Percentiles rank a stretch among this genome's conserved stretches.
These are phyloP conservation scores for Craterostigma plantagineum DNA, from an alignment of 257 asterid species.

Conservation along the genomic window DNA sequence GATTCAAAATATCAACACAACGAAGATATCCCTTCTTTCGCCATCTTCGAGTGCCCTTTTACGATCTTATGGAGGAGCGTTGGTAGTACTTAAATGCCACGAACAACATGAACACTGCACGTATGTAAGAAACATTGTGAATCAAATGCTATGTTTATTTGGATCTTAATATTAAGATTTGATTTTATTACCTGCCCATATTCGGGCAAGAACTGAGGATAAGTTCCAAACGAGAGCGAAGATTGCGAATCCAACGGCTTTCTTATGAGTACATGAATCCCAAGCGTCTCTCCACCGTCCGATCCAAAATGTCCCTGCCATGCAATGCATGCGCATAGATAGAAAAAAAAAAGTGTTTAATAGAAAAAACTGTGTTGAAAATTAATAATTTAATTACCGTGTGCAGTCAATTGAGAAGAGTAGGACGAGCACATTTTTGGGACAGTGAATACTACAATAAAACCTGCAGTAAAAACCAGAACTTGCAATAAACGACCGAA, in stretches of 20 bases:
- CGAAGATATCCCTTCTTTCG: too few species aligned
- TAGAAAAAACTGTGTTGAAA: neutral
- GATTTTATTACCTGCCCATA: conserved; percentile 60
- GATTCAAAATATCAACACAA: too few species aligned
- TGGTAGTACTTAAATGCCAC: conserved; percentile 82
- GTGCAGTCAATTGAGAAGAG: conserved; percentile 47
- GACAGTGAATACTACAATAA: conserved; percentile 61
- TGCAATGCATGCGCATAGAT: neutral
- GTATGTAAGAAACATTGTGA: neutral
- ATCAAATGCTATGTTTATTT: neutral
- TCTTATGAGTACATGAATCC: conserved; percentile 75
- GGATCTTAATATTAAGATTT: neutral
- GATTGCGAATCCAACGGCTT: conserved; percentile 57
- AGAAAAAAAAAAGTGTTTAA: neutral
- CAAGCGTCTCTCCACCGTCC: conserved; percentile 53
- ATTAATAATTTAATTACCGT: conserved; percentile 21
- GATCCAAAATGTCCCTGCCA: conserved; percentile 70
- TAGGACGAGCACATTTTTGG: conserved; percentile 79
- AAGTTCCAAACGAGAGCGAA: conserved; percentile 76
- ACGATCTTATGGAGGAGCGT: conserved; percentile 13
- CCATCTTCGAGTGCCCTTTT: neutral
- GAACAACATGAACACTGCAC: conserved; percentile 71
- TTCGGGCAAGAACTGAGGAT: conserved; percentile 46
- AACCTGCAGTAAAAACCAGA: conserved; percentile 25
- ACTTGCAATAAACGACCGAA: neutral